Percentiles rank a stretch among this genome's conserved stretches.
These are phyloP conservation scores for Candida glucosophila DNA, from an alignment of 1,139 yeast species.

Conservation along the genomic window DNA sequence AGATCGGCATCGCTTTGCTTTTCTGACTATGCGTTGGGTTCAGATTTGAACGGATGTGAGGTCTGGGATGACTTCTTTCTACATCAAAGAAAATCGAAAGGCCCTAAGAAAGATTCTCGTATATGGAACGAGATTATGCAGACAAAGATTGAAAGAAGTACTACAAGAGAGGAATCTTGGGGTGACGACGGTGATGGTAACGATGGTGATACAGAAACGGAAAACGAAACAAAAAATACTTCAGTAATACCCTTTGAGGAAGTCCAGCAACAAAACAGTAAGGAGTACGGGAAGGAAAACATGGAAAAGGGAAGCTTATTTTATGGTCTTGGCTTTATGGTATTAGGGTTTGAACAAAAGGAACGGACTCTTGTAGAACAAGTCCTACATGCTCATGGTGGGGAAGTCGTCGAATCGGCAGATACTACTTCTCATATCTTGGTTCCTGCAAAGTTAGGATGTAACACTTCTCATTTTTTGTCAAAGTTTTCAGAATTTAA, in stretches of 20 bases:
- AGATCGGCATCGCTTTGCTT: slow-evolving; percentile 53
- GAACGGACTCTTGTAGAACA: slow-evolving; percentile 23
- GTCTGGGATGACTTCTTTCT: slow-evolving; percentile 38
- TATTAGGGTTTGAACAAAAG: slow-evolving; percentile 28
- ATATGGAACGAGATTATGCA: slow-evolving; percentile 46
- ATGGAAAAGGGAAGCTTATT: slow-evolving; percentile 18
- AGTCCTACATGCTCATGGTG: slow-evolving; percentile 37
- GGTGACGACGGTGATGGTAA: slow-evolving; percentile 16
- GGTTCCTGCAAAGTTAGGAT: slow-evolving; percentile 31
- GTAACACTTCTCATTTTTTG: slow-evolving; percentile 15
- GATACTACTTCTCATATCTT: slow-evolving; percentile 27
- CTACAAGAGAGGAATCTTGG: slow-evolving; percentile 19
- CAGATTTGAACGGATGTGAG: slow-evolving; percentile 41
- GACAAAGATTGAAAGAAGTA: slow-evolving; percentile 7
- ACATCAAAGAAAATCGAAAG: slow-evolving; percentile 3
- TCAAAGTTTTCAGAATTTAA: slow-evolving; percentile 17
- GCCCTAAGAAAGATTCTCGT: slow-evolving; percentile 14
- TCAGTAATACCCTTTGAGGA: slow-evolving; percentile 5
- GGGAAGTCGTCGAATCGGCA: slow-evolving; percentile 18
- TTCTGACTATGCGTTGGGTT: slow-evolving; percentile 29
- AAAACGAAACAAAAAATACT: slow-evolving; percentile 5
- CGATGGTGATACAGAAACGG: slow-evolving; percentile 4
- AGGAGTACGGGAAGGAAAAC: no score
- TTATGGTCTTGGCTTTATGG: slow-evolving; percentile 23
- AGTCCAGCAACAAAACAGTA: not conserved